Evolutionary conservation across 768 basidiomycete species (phyloP).

Genomic region (Coprinopsis strossmayeri): DNA sequence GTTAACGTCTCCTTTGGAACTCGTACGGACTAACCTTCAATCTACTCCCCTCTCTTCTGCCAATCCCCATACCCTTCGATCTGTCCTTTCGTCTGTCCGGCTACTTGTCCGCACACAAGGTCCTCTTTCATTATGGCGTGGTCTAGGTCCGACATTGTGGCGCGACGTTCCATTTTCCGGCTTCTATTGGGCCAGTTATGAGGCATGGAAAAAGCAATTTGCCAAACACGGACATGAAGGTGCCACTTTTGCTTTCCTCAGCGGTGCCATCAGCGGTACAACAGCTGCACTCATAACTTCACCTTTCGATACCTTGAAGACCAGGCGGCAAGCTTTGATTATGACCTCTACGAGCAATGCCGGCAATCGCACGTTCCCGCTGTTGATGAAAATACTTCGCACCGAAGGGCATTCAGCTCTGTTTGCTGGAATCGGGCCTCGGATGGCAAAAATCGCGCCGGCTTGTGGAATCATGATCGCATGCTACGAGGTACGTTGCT

Average conservation of each 20-base stretch:
- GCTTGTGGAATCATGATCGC: conserved; percentile 99
- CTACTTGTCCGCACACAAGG: conserved; percentile 59
- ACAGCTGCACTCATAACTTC: conserved; percentile 83
- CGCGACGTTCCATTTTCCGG: conserved; percentile 97
- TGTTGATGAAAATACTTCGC: conserved; percentile 63
- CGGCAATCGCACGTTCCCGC: conserved; percentile 48
- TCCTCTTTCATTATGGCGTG: conserved; percentile 74
- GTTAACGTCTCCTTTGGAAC: conserved; percentile 81
- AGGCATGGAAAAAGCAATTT: conserved; percentile 67
- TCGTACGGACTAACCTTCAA: conserved; percentile 90
- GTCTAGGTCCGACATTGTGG: conserved; percentile 89
- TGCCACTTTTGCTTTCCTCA: conserved; percentile 72
- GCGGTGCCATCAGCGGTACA: conserved; percentile 86
- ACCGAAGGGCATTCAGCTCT: conserved; percentile 76
- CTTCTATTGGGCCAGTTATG: conserved; percentile 95
- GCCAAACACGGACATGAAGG: conserved; percentile 47
- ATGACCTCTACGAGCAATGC: conserved; percentile 47
- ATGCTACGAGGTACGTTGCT: conserved; percentile 72
- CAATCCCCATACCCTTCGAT: conserved; percentile 71
- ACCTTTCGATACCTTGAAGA: conserved; percentile 96
- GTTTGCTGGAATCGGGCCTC: conserved; percentile 80
- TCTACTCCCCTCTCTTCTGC: conserved; percentile 69
- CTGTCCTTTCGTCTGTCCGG: conserved; percentile 61
- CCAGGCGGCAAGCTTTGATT: conserved; percentile 78
- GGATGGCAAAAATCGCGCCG: conserved; percentile 92